phyloP scores from a whole-genome alignment of 345 rosid species.

The Eucalyptus sideroxylon region DNA sequence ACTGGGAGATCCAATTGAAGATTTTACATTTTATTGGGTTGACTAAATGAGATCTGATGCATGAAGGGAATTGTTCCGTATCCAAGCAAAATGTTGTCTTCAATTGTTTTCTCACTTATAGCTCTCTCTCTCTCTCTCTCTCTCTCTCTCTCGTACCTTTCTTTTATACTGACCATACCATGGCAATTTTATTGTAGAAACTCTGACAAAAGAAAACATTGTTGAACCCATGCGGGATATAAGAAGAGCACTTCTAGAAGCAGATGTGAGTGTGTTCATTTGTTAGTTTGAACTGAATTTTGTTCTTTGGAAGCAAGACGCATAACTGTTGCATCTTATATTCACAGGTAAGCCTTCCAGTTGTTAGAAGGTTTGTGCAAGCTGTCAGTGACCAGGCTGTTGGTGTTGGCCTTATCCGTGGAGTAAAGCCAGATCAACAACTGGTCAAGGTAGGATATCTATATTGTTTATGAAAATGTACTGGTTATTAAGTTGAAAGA shows the following conservation, averaged over 20 bases:
- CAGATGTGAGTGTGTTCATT: conserved; percentile 66
- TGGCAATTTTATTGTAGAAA: conserved; percentile 40
- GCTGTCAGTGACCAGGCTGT: conserved; percentile 84
- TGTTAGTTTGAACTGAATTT: background rate
- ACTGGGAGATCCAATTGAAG: background rate
- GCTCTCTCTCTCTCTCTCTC: background rate
- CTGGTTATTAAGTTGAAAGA: background rate
- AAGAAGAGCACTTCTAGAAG: conserved; percentile 94
- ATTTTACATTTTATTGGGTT: background rate
- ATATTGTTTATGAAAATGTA: background rate
- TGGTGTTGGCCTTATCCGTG: conserved; percentile 76
- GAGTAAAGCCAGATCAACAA: conserved; percentile 95
- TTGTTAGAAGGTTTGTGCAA: conserved; percentile 92
- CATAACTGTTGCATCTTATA: background rate
- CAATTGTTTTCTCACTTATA: background rate
- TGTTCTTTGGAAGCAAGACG: background rate
- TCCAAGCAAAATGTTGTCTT: background rate
- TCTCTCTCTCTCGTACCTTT: background rate
- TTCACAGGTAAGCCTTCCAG: conserved; percentile 93
- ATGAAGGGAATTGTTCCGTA: background rate
- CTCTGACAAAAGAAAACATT: conserved; percentile 87
- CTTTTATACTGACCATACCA: background rate
- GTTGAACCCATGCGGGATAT: conserved; percentile 97
- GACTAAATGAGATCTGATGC: background rate
- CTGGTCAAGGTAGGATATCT: conserved; percentile 63